Evolutionary conservation across 495 filamentous ascomycete species (phyloP), one percentile per base, ranked within the genome.

Genomic region (Sabuloglossum arenarium): DNA sequence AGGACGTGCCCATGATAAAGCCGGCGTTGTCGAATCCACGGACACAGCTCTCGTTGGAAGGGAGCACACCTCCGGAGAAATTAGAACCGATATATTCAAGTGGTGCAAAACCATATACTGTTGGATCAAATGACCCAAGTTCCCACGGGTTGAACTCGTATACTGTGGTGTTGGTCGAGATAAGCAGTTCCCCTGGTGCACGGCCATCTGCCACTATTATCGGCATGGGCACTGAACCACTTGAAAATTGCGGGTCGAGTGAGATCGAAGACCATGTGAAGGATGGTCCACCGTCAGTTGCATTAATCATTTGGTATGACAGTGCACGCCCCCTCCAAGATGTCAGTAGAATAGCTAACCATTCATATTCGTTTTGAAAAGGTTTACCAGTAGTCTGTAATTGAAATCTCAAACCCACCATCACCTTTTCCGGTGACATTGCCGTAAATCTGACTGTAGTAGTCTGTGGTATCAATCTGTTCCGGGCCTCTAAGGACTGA

Each of bases 191-290:
- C 6, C 75, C 78, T 0, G 86, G 86, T 31, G 75, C 70, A 34
- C 88, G 79, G 37, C 76, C 80, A 64, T 93, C 85, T 0, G 85
- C 76, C 5, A 96, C 79, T 10, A 95, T 63, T 50, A 97, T 73
- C 0, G 90, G 90, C 72, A 96, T 78, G 6, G 90, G 90, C 31
- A 80, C 78, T 39, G 78, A 66, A 12, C 73, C 88, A 24, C 71
- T 67, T 12, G 70, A 63, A 71, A 94, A 95, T 32, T 79, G 69
- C 12, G 76, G 66, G 19, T 76, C 75, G 24, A 77, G 61, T 8
- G 82, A 81, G 62, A 97, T 90, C 28, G 86, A 93, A 23, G 87
- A 93, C 72, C 80, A 96, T 16, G 90, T 96, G 61, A 85, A 87
- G 6, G 73, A 73, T 31, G 84, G 78, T 0, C 87, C 90, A 24